These are phyloP conservation scores for Colletotrichum sp. DNA, from an alignment of 2,329 filamentous ascomycete genomes.

Conservation along the genomic window DNA sequence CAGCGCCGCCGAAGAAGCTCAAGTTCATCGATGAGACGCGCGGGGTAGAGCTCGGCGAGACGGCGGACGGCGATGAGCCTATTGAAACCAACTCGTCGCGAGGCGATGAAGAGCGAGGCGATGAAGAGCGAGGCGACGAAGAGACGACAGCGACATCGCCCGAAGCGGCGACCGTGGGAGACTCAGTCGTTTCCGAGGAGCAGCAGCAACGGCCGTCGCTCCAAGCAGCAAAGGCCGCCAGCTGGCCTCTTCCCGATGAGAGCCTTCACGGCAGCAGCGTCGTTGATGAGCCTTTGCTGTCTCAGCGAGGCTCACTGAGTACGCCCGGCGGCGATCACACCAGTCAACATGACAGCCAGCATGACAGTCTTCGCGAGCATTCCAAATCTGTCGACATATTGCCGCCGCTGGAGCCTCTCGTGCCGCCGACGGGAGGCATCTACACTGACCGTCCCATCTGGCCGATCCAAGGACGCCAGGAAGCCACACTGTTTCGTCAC, in stretches of 20 bases:
- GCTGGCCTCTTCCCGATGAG: conserved; percentile 5
- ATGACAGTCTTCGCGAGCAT: background rate
- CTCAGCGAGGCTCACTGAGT: background rate
- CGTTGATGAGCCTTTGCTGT: background rate
- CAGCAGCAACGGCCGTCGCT: background rate
- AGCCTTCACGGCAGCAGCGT: background rate
- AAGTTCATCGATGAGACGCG: conserved; percentile 19
- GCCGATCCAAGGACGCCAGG: conserved; percentile 33
- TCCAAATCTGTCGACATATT: background rate
- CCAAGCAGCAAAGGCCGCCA: conserved; percentile 9
- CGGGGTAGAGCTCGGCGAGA: conserved; percentile 12
- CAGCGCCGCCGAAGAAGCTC: conserved; percentile 14
- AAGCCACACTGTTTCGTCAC: conserved; percentile 37
- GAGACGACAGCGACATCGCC: background rate
- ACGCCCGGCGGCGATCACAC: background rate
- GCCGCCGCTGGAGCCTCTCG: conserved; percentile 2
- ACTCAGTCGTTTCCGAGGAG: background rate
- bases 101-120: background rate
- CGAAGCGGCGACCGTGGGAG: background rate
- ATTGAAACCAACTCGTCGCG: background rate
- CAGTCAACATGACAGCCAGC: background rate
- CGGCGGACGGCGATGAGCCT: background rate
- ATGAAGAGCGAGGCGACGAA: background rate
- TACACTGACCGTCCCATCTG: conserved; percentile 22
- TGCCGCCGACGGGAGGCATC: conserved; percentile 23